Conservation (phyloP, 2,329 filamentous ascomycete species). For the Fusarium praegraminearum region DNA sequence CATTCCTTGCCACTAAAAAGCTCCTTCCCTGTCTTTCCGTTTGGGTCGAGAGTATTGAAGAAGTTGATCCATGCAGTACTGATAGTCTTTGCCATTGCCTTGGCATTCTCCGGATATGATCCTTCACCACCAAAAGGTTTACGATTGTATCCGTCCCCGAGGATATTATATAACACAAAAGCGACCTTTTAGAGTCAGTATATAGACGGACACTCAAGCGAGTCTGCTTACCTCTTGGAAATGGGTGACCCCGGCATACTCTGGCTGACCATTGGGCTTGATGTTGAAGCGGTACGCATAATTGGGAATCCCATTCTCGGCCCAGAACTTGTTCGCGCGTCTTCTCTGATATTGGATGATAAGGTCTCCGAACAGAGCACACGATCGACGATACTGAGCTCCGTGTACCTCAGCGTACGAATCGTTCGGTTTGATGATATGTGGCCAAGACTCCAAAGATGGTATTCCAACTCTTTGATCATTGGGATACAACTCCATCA, state of each 20-base stretch:
- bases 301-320: constrained; percentile 43
- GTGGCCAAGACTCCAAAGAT: constrained; percentile 50
- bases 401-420: constrained; percentile 42
- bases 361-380: constrained; percentile 48
- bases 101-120: constrained; percentile 44
- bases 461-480: constrained; percentile 53
- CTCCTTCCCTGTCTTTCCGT: constrained; percentile 31
- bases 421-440: constrained; percentile 48
- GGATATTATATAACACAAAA: constrained; percentile 56
- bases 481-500: constrained; percentile 49
- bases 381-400: constrained; percentile 49
- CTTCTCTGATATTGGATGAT: constrained; percentile 48
- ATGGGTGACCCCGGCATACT: constrained; percentile 48
- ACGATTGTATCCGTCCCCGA: constrained; percentile 48
- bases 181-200: constrained; percentile 47
- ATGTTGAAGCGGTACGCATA: constrained; percentile 53
- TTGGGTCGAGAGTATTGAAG: constrained; percentile 44
- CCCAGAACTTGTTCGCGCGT: constrained; percentile 48
- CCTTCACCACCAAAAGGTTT: constrained; percentile 51
- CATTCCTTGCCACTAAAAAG: constrained; percentile 33
- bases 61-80: constrained; percentile 52
- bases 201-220: rapidly evolving
- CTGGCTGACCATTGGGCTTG: constrained; percentile 43
- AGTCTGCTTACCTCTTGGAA: constrained; percentile 52
- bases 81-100: constrained; percentile 47